Evolutionary conservation across 2,329 filamentous ascomycete species (phyloP).

Genomic region (Huntiella abstrusa): DNA sequence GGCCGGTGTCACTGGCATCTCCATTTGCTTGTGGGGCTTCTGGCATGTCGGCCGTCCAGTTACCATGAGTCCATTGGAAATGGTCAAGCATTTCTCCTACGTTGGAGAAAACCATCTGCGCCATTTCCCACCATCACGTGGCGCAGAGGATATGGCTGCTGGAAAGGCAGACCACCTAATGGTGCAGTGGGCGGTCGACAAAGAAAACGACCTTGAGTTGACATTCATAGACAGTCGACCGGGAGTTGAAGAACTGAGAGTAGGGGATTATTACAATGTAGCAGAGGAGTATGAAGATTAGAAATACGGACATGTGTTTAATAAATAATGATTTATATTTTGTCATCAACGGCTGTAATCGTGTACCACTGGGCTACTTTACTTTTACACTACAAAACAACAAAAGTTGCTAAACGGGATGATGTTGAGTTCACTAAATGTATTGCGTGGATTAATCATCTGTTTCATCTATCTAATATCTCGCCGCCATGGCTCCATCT

Average conservation of each 20-base stretch:
- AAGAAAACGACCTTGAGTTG: conserved; percentile 8
- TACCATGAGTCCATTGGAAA: conserved; percentile 10
- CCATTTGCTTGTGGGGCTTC: conserved; percentile 10
- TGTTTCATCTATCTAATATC: no score
- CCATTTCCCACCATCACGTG: conserved; percentile 9
- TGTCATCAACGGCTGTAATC: no score
- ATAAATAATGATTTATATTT: no score
- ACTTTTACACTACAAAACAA: no score
- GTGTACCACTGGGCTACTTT: no score
- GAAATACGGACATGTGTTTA: no score
- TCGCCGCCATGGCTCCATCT: no score
- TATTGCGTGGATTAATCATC: no score
- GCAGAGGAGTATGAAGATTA: conserved; percentile 6
- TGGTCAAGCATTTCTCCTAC: conserved; percentile 10
- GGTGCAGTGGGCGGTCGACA: conserved; percentile 10
- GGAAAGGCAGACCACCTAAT: conserved; percentile 6
- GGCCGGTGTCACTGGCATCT: conserved; percentile 1
- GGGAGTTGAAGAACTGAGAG: conserved; percentile 1
- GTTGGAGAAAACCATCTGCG: conserved; percentile 7
- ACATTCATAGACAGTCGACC: conserved; percentile 11
- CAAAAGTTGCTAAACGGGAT: no score
- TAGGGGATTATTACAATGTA: conserved; percentile 10
- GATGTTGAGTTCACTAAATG: no score
- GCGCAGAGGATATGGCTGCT: conserved; percentile 4
- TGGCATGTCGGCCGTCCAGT: conserved; percentile 9